Base-by-base conservation (phyloP, 2,329 filamentous ascomycete species). In the Elsinoe arachidis region DNA sequence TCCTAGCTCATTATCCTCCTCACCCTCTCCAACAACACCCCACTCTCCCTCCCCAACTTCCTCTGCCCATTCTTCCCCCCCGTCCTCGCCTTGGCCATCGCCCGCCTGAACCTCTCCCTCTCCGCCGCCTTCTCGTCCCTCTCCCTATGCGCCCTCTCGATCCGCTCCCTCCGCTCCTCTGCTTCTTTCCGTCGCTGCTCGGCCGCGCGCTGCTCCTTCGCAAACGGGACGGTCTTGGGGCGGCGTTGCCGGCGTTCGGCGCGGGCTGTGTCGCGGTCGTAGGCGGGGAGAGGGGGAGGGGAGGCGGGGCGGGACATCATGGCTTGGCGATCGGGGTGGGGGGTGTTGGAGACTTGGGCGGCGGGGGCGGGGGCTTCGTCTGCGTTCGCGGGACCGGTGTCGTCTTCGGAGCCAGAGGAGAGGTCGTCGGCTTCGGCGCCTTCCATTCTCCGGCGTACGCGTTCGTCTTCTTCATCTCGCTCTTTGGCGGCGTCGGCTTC, bases 31-130 rank as follows among this genome's bases (percentile, higher is more conserved):
- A 96, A 74, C 64, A 96, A 65, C 37, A 92, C 78, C 34, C 79
- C 80, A 65, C 90, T 91, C 76, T 95, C 90, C 60, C 88, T 79
- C 1, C 90, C 90, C 49, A 96, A 71, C 73, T 89, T 91, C 70
- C 86, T 81, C 73, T 87, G 85, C 10, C 88, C 88, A 69, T 86
- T 81, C 64, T 77, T 70, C 35, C 85, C 82, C 11, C 82, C 82
- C 35, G 75, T 76, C 64, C 76, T 75, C 5, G 83, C 83, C 67
- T 81, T 82, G 0, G 78, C 74, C 81, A 86, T 85, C 1, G 79
- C 78, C 63, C 78, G 79, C 46, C 85, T 77, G 54, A 91, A 89
- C 69, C 85, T 86, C 62, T 87, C 85, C 70, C 89, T 82, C 61
- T 85, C 83, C 63, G 80, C 83, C 1, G 73, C 62, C 61, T 74